These are phyloP conservation scores for Furcasterigmium furcatum DNA, from an alignment of 2,329 filamentous ascomycete species.

Conservation along the genomic window DNA sequence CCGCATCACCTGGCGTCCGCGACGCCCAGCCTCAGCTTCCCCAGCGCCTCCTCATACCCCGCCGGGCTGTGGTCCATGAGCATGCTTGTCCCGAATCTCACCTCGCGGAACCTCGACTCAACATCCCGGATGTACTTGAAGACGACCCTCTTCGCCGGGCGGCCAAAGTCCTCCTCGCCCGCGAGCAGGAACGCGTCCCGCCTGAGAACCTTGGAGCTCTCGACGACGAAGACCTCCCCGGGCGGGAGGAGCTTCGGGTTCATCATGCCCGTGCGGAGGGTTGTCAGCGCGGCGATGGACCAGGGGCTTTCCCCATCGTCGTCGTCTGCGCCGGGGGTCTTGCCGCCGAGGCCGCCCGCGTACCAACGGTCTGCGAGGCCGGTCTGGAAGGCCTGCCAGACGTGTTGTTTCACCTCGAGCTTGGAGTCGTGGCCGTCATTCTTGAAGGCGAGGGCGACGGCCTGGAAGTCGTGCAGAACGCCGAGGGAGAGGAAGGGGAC, in stretches of 20 bases:
- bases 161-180: constrained; percentile 49
- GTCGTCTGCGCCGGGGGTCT: constrained; percentile 45
- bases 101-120: constrained; percentile 65
- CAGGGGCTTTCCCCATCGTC: constrained; percentile 54
- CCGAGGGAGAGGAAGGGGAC: constrained; percentile 73
- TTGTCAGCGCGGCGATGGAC: constrained; percentile 65
- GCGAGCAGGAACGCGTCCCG: constrained; percentile 58
- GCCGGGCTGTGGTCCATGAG: constrained; percentile 73
- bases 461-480: constrained; percentile 71
- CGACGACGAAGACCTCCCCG: constrained; percentile 72
- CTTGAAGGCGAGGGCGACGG: constrained; percentile 69
- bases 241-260: constrained; percentile 70
- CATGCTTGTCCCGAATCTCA: constrained; percentile 71
- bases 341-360: constrained; percentile 28
- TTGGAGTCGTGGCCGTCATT: constrained; percentile 66
- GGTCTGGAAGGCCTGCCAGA: constrained; percentile 64
- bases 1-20: constrained; percentile 22
- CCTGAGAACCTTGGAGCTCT: constrained; percentile 64
- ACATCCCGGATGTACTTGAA: constrained; percentile 70
- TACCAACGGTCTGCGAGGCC: constrained; percentile 62
- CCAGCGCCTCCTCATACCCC: constrained; percentile 67
- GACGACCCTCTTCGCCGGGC: constrained; percentile 65
- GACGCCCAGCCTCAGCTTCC: constrained; percentile 52
- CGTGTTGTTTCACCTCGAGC: constrained; percentile 60
- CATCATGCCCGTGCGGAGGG: constrained; percentile 64